Evolutionary conservation across 2,329 filamentous ascomycete species (phyloP).

Genomic region (Bipolaris victoriae): DNA sequence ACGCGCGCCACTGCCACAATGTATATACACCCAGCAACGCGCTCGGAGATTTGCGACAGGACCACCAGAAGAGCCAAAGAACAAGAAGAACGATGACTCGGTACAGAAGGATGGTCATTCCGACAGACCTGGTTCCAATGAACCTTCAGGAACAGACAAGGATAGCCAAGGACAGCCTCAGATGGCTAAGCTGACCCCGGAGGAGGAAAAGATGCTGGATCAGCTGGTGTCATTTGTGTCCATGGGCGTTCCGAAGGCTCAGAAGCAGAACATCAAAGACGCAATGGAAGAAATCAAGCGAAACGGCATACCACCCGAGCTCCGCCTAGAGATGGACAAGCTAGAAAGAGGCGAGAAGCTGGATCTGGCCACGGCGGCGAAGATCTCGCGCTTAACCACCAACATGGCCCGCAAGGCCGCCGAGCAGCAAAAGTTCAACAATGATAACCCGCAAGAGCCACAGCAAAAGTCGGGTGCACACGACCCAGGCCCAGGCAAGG

Average conservation of each 20-base stretch:
- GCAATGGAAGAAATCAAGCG: slow-evolving; percentile 68
- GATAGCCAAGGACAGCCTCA: slow-evolving; percentile 52
- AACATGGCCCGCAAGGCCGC: slow-evolving; percentile 62
- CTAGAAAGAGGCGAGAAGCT: slow-evolving; percentile 56
- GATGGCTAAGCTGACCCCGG: slow-evolving; percentile 56
- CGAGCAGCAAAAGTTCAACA: slow-evolving; percentile 42
- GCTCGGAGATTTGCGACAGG: slow-evolving; percentile 52
- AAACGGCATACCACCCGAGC: slow-evolving; percentile 72
- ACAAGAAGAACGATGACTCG: slow-evolving; percentile 35
- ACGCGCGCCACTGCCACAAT: slow-evolving; percentile 51
- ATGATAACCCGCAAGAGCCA: slow-evolving; percentile 36
- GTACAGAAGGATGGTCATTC: slow-evolving; percentile 41
- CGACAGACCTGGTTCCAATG: slow-evolving; percentile 39
- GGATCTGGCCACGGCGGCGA: slow-evolving; percentile 64
- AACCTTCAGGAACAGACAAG: slow-evolving; percentile 33
- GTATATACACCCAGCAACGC: slow-evolving; percentile 52
- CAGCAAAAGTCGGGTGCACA: slow-evolving; percentile 54
- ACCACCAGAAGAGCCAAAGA: slow-evolving; percentile 42
- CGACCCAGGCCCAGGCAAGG: slow-evolving; percentile 51
- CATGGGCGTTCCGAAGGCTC: slow-evolving; percentile 65
- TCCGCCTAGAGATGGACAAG: slow-evolving; percentile 67
- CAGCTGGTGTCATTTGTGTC: slow-evolving; percentile 63
- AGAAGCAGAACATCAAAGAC: slow-evolving; percentile 64
- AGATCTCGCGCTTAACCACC: slow-evolving; percentile 63
- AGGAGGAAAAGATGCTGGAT: slow-evolving; percentile 65